phyloP scores from a whole-genome alignment of 108 stramenopile species.

The Licmophora abbreviata region DNA sequence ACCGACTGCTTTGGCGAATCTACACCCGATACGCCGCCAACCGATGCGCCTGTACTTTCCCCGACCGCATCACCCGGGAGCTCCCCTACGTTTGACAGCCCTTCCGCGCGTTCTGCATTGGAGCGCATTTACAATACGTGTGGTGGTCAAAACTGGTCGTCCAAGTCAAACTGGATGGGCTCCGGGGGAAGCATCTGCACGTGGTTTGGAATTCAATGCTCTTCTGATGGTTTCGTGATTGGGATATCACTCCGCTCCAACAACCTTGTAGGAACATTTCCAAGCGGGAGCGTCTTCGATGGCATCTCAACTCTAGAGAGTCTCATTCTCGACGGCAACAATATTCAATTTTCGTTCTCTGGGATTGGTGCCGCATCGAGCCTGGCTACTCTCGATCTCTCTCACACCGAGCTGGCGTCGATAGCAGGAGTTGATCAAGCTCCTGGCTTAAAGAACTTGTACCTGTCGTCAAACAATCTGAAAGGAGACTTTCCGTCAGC shows the following conservation, averaged over 20 bases:
- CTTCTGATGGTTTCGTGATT: not conserved
- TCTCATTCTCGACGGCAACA: conserved; percentile 2
- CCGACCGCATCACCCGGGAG: not conserved
- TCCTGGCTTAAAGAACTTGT: conserved; percentile 20
- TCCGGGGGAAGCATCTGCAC: not conserved
- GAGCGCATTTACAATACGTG: not conserved
- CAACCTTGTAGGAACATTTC: not conserved
- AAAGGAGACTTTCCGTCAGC: conserved; percentile 15
- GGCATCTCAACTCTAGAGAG: not conserved
- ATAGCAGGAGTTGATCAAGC: not conserved
- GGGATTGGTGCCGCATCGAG: not conserved
- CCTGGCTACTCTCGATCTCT: not conserved
- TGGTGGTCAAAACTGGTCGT: conserved; percentile 1
- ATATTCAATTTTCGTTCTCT: not conserved
- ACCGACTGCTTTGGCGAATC: not conserved
- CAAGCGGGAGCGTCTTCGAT: not conserved
- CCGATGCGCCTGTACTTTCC: not conserved
- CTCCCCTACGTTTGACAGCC: not conserved
- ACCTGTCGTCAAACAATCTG: conserved; percentile 44
- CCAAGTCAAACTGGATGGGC: conserved; percentile 1
- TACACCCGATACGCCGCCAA: not conserved
- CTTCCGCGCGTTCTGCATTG: not conserved
- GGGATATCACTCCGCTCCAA: conserved; percentile 2
- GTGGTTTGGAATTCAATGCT: conserved; percentile 3
- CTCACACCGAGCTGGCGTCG: conserved; percentile 3